Conservation (phyloP, 305 asterid genomes). For the Plantago lanceolata region DNA sequence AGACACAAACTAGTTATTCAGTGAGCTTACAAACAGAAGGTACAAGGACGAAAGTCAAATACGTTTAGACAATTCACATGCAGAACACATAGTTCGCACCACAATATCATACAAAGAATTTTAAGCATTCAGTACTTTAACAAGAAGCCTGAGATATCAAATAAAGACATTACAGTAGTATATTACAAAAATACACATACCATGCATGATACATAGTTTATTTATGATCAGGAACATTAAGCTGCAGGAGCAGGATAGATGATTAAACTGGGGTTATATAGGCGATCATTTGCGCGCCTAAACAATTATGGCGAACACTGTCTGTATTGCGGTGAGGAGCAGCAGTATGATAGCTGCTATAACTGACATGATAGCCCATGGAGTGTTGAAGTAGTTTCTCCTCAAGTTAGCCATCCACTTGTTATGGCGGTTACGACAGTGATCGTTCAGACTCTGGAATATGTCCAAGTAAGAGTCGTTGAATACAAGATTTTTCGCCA, state of each 20-base stretch:
- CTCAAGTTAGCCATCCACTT: conserved; percentile 30
- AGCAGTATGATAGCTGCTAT: conserved; percentile 29
- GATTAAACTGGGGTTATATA: no score
- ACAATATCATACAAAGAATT: no score
- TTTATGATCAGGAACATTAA: no score
- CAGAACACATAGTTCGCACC: no score
- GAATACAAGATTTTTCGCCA: conserved; percentile 19
- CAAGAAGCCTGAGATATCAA: no score
- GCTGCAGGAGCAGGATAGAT: no score
- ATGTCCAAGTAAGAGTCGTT: conserved; percentile 22
- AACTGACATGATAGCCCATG: conserved; percentile 24
- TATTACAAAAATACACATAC: no score
- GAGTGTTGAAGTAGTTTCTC: conserved; percentile 29
- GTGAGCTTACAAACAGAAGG: not conserved
- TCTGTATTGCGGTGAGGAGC: conserved; percentile 25
- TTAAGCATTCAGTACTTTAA: not conserved
- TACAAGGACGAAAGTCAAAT: not conserved
- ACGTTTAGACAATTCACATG: no score
- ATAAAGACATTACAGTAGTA: no score
- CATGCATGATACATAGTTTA: no score
- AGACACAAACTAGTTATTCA: not conserved
- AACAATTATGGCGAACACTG: conserved; percentile 26
- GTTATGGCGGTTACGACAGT: conserved; percentile 11
- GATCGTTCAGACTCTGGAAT: conserved; percentile 18
- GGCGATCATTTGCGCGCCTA: no score